phyloP scores from a whole-genome alignment of 805 yeast species.

The Wickerhamiella azyma region DNA sequence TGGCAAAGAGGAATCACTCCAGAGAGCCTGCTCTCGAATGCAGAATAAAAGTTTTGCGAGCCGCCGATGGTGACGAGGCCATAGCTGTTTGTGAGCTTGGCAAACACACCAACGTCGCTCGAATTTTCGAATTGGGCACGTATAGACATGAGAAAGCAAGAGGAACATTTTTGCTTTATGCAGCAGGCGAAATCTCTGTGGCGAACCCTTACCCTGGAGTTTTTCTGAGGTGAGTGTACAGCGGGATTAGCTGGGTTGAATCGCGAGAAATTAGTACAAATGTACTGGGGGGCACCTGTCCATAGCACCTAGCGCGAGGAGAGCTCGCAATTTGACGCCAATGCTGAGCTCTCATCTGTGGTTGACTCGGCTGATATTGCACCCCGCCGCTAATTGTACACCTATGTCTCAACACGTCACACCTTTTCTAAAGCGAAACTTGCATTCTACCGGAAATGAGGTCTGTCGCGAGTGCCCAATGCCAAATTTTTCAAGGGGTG shows the following conservation, averaged over 20 bases:
- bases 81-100: constrained; percentile 85
- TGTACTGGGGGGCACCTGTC: too few relatives aligned
- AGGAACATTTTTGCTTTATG: not conserved
- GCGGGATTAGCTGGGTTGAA: too few relatives aligned
- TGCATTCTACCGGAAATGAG: too few relatives aligned
- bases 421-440: too few relatives aligned
- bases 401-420: too few relatives aligned
- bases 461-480: too few relatives aligned
- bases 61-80: constrained; percentile 96
- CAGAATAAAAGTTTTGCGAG: constrained; percentile 68
- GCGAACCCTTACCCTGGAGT: not conserved
- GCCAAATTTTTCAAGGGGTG: too few relatives aligned
- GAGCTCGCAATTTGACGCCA: too few relatives aligned
- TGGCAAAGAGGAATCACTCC: constrained; percentile 94
- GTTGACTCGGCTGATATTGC: too few relatives aligned
- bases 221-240: not conserved
- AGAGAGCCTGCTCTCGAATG: constrained; percentile 94
- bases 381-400: too few relatives aligned
- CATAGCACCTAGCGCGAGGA: too few relatives aligned
- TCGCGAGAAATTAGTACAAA: not conserved
- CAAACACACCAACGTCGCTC: constrained; percentile 23
- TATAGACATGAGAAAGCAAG: constrained; percentile 16
- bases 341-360: too few relatives aligned
- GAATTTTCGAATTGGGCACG: constrained; percentile 24
- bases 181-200: not conserved